These are phyloP conservation scores for Cyberlindnera nakhonratchasimensis DNA, from an alignment of 805 yeast genomes.

Conservation along the genomic window DNA sequence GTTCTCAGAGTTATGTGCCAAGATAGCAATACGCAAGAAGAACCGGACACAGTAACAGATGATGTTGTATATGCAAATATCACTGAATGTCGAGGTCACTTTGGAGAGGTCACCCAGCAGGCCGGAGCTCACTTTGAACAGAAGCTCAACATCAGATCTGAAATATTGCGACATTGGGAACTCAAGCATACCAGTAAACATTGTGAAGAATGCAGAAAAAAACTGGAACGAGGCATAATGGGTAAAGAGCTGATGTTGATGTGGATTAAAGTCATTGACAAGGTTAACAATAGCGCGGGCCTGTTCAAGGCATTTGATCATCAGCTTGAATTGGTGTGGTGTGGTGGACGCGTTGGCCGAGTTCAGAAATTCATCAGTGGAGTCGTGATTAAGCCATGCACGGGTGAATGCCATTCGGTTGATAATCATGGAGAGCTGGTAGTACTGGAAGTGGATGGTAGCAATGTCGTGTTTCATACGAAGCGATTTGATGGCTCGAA, in stretches of 20 bases:
- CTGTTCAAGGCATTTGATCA: conserved; percentile 20
- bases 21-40: conserved; percentile 22
- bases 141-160: conserved; percentile 17
- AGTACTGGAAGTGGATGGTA: conserved; percentile 21
- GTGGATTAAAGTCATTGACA: conserved; percentile 4
- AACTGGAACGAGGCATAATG: conserved; percentile 19
- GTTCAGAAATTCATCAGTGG: conserved; percentile 7
- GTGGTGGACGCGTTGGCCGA: neutral
- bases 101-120: conserved; percentile 8
- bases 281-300: conserved; percentile 21
- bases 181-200: conserved; percentile 25
- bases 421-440: conserved; percentile 19
- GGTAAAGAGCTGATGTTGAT: conserved; percentile 11
- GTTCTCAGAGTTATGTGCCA: conserved; percentile 18
- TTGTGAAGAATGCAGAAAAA: conserved; percentile 25
- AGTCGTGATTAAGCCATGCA: conserved; percentile 25
- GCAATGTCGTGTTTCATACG: conserved; percentile 11
- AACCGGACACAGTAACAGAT: conserved; percentile 17
- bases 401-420: conserved; percentile 29
- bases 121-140: conserved; percentile 7
- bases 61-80: conserved; percentile 11
- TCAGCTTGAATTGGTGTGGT: conserved; percentile 19
- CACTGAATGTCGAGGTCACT: conserved; percentile 3
- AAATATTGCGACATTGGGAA: conserved; percentile 17
- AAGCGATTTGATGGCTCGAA: conserved; percentile 4